A percentile compares a stretch with the other conserved stretches of the same genome.
These are phyloP conservation scores for Flaveria bidentis DNA, from an alignment of 129 eudicot species.

Conservation along the genomic window DNA sequence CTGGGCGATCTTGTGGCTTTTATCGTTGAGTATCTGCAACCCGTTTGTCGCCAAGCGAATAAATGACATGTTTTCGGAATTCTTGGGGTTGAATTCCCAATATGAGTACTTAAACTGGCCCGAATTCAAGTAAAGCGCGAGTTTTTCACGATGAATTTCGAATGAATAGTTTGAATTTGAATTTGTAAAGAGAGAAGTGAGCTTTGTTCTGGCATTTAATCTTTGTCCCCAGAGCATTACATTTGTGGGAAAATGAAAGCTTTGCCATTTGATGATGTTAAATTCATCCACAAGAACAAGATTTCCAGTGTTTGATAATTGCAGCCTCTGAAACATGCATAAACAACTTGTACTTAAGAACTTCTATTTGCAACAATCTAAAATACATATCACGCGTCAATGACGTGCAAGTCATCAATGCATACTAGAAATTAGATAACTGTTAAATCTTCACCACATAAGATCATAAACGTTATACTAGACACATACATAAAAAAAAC, in stretches of 20 bases:
- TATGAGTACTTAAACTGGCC: conserved; percentile 72
- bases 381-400: neutral
- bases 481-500: neutral
- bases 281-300: conserved; percentile 62
- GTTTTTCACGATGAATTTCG: conserved; percentile 69
- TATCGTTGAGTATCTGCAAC: conserved; percentile 52
- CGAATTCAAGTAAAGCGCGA: conserved; percentile 59
- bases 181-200: conserved; percentile 59
- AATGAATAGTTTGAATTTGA: conserved; percentile 59
- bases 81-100: conserved; percentile 68
- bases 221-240: conserved; percentile 85
- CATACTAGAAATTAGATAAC: neutral
- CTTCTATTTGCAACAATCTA: neutral
- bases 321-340: conserved; percentile 53
- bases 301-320: conserved; percentile 62
- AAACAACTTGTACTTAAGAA: conserved; percentile 15
- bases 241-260: conserved; percentile 91
- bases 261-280: conserved; percentile 79
- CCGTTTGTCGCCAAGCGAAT: conserved; percentile 59
- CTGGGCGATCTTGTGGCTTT: conserved; percentile 42
- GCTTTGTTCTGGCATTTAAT: conserved; percentile 63
- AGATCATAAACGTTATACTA: neutral
- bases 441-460: neutral
- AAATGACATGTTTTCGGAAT: conserved; percentile 53
- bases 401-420: neutral